phyloP scores from a whole-genome alignment of 2,329 filamentous ascomycete species.

The Alternaria longipes region DNA sequence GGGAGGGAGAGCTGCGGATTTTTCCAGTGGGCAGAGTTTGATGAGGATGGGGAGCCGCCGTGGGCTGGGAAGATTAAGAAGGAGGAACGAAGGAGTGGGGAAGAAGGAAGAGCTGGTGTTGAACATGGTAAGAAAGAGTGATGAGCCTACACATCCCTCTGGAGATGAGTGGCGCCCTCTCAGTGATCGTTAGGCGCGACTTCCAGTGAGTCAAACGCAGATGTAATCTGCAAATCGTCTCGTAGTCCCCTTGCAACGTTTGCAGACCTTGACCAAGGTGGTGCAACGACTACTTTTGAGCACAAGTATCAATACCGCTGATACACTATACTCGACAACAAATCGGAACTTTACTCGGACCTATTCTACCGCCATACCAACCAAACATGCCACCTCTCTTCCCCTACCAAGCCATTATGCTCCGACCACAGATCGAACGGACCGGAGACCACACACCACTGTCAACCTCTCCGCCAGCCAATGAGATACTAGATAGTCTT shows the following conservation, averaged over 20 bases:
- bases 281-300: neutral
- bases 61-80: slow-evolving; percentile 55
- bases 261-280: neutral
- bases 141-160: too few relatives aligned
- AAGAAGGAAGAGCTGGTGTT: neutral
- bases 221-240: neutral
- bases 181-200: neutral
- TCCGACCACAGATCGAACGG: too few relatives aligned
- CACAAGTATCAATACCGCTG: neutral
- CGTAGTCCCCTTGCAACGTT: neutral
- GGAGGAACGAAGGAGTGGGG: neutral
- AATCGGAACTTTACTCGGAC: neutral
- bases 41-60: slow-evolving; percentile 80
- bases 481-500: slow-evolving; percentile 8
- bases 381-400: slow-evolving; percentile 10
- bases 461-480: slow-evolving; percentile 1
- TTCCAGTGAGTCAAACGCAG: neutral
- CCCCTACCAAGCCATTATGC: slow-evolving; percentile 1
- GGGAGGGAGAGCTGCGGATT: slow-evolving; percentile 61
- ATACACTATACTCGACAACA: neutral
- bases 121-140: neutral
- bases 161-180: neutral
- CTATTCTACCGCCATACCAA: neutral
- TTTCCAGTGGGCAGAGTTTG: slow-evolving; percentile 44
- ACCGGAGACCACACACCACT: neutral